Base-by-base conservation (phyloP, 352 stramenopile species). In the Pythium brachiatum region DNA sequence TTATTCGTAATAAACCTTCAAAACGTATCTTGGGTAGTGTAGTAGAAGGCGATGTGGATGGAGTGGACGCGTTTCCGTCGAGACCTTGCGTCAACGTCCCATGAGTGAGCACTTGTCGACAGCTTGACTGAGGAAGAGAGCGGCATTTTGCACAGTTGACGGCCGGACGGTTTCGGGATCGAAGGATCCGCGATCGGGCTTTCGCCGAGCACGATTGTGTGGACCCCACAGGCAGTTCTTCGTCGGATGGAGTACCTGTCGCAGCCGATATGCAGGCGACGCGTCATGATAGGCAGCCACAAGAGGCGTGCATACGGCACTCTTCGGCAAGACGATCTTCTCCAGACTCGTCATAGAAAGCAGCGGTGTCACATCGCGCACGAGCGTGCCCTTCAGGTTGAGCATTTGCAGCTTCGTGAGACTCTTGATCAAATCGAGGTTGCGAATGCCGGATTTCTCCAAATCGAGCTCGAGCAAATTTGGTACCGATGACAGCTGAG, bases 161-260 rank as follows among this genome's bases (percentile, higher is more conserved):
- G 38, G 9, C 16, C 3, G 7, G 11, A 46, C 9, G 34, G 12
- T 13, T 13, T 41, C 34, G 34, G 18, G 12, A 7, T 41, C 34
- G 12, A 13, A 16, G 12, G 34, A 13, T 41, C 12, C 34, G 12
- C 5, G 5, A 16, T 9, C 18, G 12, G 34, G 21, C 18, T 46
- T 46, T 23, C 38, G 18, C 4, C n/a, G 51, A 44, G 16, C 8
- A 58, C 32, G 26, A 13, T 20, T 31, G 25, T 58, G 61, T 13
- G n/a, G 27, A 1, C 61, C 53, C 61, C 61, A 68, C 52, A 68
- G n/a, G 26, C 61, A 68, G 16, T 62, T 68, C 25, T 55, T 60
- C 34, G 26, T 47, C 23, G 61, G 53, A 47, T 68, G 61, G 2
- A 68, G 32, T 23, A 68, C 53, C 44, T 62, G 43, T 7, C 53